These are phyloP conservation scores for Neonectria neomacrospora DNA, from an alignment of 2,329 filamentous ascomycete species.

Conservation along the genomic window DNA sequence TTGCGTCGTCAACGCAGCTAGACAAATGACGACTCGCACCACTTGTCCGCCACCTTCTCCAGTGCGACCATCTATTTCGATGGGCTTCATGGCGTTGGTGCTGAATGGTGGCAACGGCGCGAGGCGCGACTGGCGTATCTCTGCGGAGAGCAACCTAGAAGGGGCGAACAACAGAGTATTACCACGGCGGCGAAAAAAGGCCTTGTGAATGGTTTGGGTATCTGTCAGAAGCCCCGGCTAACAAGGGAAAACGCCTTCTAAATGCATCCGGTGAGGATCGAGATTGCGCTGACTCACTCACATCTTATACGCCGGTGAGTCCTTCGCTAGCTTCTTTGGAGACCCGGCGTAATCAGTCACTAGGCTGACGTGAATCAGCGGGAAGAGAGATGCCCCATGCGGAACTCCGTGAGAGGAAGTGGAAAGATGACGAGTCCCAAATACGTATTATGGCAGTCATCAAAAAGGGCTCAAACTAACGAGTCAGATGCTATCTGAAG, in stretches of 20 bases:
- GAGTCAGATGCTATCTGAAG: neutral
- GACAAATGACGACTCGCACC: slow-evolving; percentile 64
- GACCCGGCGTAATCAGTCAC: too few species aligned
- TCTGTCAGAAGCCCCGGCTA: neutral
- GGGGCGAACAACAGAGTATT: neutral
- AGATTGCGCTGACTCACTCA: neutral
- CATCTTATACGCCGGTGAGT: neutral
- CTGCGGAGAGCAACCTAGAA: neutral
- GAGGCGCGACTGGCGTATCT: neutral
- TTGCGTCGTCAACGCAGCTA: slow-evolving; percentile 66
- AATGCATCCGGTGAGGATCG: neutral
- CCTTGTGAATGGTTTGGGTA: neutral
- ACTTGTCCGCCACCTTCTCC: slow-evolving; percentile 73
- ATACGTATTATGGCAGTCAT: neutral
- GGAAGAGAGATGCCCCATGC: neutral
- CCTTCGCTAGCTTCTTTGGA: neutral
- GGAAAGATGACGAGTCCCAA: neutral
- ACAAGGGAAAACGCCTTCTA: neutral
- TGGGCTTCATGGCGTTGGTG: slow-evolving; percentile 44
- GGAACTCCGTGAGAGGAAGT: neutral
- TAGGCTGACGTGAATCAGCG: neutral
- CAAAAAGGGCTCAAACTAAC: neutral
- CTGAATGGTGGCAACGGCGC: slow-evolving; percentile 17
- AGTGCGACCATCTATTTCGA: slow-evolving; percentile 65
- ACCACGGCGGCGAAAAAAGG: neutral